These are phyloP conservation scores for Aspergillus vadensis DNA, from an alignment of 2,329 filamentous ascomycete species.

Conservation along the genomic window DNA sequence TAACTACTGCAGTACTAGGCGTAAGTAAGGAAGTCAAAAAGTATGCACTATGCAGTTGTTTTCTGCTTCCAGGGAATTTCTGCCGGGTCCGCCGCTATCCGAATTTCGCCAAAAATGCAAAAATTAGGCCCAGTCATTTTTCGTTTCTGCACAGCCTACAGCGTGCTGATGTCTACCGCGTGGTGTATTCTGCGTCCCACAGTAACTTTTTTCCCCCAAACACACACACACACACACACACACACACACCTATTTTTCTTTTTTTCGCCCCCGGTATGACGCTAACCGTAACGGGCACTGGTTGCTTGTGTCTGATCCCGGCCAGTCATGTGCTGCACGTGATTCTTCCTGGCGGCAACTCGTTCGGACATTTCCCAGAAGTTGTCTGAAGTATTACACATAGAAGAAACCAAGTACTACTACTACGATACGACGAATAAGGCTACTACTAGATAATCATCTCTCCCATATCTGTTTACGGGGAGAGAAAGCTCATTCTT, in stretches of 20 bases:
- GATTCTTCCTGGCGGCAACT: conserved; percentile 1
- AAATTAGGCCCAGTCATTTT: neutral
- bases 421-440: neutral
- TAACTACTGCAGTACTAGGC: too few relatives aligned
- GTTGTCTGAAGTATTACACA: neutral
- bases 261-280: neutral
- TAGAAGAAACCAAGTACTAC: neutral
- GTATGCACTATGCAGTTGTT: too few relatives aligned
- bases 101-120: neutral
- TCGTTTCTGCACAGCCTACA: conserved; percentile 3
- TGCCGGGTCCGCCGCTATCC: conserved; percentile 6
- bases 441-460: too few relatives aligned
- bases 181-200: conserved; percentile 6
- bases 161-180: conserved; percentile 14
- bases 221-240: too few relatives aligned
- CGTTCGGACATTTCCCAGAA: neutral
- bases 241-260: too few relatives aligned
- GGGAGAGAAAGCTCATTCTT: neutral
- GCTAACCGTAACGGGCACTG: neutral
- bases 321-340: conserved; percentile 13
- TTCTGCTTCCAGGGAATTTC: conserved; percentile 6
- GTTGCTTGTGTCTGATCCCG: neutral
- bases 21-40: too few relatives aligned
- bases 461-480: too few relatives aligned
- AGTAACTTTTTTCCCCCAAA: neutral